A percentile compares a stretch with the other conserved stretches of the same genome.
These are phyloP conservation scores for Penicillium coprophilum DNA, from an alignment of 495 filamentous ascomycete genomes.

Conservation along the genomic window DNA sequence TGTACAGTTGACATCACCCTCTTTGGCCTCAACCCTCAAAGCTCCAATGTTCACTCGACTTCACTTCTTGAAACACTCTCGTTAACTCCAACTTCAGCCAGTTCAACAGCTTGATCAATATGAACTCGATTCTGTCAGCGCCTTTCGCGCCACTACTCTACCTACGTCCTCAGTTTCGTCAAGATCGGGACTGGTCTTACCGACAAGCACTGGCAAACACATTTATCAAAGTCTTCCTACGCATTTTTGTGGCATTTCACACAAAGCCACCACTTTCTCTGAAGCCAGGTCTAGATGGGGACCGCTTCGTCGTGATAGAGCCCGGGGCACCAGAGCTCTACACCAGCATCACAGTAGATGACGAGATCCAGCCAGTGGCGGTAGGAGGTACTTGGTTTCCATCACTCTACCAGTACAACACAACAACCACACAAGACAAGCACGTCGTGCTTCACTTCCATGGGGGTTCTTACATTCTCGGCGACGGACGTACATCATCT, in stretches of 20 bases:
- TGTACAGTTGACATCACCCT: conserved; percentile 6
- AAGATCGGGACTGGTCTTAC: conserved; percentile 27
- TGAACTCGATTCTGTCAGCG: background rate
- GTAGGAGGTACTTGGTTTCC: conserved; percentile 41
- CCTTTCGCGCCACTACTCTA: conserved; percentile 11
- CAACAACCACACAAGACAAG: conserved; percentile 5
- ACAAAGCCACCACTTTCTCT: conserved; percentile 14
- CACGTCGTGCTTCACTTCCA: conserved; percentile 50
- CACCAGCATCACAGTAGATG: conserved; percentile 19
- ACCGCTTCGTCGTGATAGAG: conserved; percentile 20
- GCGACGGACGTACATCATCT: conserved; percentile 16
- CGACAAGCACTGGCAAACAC: conserved; percentile 23
- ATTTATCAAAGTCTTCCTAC: conserved; percentile 14
- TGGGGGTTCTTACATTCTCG: conserved; percentile 49
- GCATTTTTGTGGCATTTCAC: conserved; percentile 6
- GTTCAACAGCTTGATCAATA: background rate
- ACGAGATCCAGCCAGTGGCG: conserved; percentile 26
- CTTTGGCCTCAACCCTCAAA: background rate
- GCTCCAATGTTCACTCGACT: background rate
- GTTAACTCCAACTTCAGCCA: background rate
- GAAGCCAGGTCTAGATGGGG: conserved; percentile 12
- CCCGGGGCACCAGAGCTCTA: conserved; percentile 23
- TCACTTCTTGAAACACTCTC: background rate
- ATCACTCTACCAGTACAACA: conserved; percentile 11
- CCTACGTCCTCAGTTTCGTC: conserved; percentile 15